These are phyloP conservation scores for Sordariomycetes sp. DNA, from an alignment of 2,329 filamentous ascomycete species.

Conservation along the genomic window DNA sequence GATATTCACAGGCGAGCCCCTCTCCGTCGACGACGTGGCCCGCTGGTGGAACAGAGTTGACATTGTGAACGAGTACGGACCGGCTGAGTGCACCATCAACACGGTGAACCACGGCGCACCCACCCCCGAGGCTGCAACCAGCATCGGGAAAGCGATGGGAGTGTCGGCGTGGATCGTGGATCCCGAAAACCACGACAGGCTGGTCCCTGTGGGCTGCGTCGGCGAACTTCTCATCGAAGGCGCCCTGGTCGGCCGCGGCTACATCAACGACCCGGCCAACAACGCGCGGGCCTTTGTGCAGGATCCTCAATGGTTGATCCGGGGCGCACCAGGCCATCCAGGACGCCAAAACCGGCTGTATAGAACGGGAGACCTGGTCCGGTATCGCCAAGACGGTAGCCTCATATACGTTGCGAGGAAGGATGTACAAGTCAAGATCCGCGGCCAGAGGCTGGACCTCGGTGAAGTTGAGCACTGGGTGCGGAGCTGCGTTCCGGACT, in stretches of 20 bases:
- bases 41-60: slow-evolving; percentile 22
- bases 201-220: slow-evolving; percentile 6
- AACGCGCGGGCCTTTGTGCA: slow-evolving; percentile 40
- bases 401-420: not conserved
- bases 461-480: slow-evolving; percentile 11
- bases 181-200: slow-evolving; percentile 4
- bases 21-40: no score
- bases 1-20: no score
- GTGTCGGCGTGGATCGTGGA: slow-evolving; percentile 9
- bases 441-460: slow-evolving; percentile 43
- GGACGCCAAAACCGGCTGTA: slow-evolving; percentile 17
- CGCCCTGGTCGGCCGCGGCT: slow-evolving; percentile 7
- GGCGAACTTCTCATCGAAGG: slow-evolving; percentile 12
- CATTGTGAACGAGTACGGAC: slow-evolving; percentile 41
- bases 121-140: slow-evolving; percentile 54
- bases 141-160: slow-evolving; percentile 12
- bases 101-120: slow-evolving; percentile 40
- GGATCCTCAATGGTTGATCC: slow-evolving; percentile 41
- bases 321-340: slow-evolving; percentile 21
- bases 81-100: slow-evolving; percentile 42
- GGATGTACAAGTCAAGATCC: slow-evolving; percentile 44
- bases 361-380: slow-evolving; percentile 33
- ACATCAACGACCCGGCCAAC: slow-evolving; percentile 4
- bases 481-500: slow-evolving; percentile 25
- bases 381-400: slow-evolving; percentile 30